phyloP scores from a whole-genome alignment of 2,329 filamentous ascomycete species.

The Aureobasidium mangrovei region DNA sequence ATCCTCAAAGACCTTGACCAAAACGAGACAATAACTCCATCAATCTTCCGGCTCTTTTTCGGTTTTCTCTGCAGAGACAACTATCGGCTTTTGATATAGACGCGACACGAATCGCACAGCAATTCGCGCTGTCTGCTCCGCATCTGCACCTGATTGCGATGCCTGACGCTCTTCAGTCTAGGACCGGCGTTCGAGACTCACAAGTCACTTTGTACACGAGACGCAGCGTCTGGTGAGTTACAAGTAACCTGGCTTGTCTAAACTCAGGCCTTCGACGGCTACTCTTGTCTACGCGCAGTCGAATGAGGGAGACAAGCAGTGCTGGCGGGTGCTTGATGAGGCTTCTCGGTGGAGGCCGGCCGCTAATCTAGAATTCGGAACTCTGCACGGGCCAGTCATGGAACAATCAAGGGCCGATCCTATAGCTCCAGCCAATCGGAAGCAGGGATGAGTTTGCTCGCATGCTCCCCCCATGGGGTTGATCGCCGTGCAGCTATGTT shows the following conservation, averaged over 20 bases:
- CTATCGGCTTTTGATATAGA: neutral
- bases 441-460: neutral
- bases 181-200: too few relatives aligned
- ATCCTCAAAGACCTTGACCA: neutral
- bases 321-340: neutral
- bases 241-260: too few relatives aligned
- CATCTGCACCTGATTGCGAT: neutral
- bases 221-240: too few relatives aligned
- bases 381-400: neutral
- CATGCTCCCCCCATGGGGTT: neutral
- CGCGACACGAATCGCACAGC: neutral
- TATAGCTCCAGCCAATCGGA: neutral
- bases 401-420: conserved; percentile 10
- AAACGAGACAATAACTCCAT: neutral
- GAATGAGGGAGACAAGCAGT: too few relatives aligned
- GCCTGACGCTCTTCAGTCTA: too few relatives aligned
- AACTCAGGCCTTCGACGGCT: too few relatives aligned
- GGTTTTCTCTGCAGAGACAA: neutral
- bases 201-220: too few relatives aligned
- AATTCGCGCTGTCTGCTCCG: neutral
- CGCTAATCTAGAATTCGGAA: neutral
- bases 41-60: neutral
- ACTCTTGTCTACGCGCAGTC: too few relatives aligned
- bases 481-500: neutral
- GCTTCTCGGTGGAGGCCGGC: neutral